phyloP scores from a whole-genome alignment of 2,329 filamentous ascomycete genomes.

The Cercospora brassicicola region DNA sequence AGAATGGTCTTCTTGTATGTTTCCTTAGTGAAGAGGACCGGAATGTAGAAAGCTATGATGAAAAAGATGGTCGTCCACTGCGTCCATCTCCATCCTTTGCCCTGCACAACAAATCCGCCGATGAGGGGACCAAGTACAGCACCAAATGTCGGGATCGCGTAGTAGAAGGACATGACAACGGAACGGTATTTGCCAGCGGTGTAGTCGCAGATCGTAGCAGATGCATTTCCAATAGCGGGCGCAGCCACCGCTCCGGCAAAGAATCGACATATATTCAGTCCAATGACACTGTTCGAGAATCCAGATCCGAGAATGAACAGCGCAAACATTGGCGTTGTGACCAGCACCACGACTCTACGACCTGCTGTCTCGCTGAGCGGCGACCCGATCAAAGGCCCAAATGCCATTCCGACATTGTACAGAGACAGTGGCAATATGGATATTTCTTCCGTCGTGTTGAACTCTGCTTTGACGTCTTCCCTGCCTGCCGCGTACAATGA shows the following conservation, averaged over 20 bases:
- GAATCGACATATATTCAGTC: slow-evolving; percentile 41
- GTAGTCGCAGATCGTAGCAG: slow-evolving; percentile 39
- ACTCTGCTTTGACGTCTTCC: slow-evolving; percentile 28
- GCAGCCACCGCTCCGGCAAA: slow-evolving; percentile 51
- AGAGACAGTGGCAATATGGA: slow-evolving; percentile 41
- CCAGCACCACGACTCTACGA: slow-evolving; percentile 40
- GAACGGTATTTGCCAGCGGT: slow-evolving; percentile 34
- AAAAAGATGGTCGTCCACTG: slow-evolving; percentile 39
- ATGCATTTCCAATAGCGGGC: slow-evolving; percentile 36
- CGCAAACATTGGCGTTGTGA: slow-evolving; percentile 40
- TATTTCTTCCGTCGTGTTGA: slow-evolving; percentile 34
- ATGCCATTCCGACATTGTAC: slow-evolving; percentile 42
- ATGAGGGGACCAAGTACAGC: slow-evolving; percentile 45
- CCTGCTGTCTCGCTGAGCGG: slow-evolving; percentile 43
- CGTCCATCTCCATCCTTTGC: slow-evolving; percentile 41
- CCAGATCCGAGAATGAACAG: slow-evolving; percentile 40
- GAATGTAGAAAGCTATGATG: slow-evolving; percentile 34
- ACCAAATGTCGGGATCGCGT: slow-evolving; percentile 33
- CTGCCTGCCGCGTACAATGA: slow-evolving; percentile 36
- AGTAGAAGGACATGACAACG: slow-evolving; percentile 34
- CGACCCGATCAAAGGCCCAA: slow-evolving; percentile 41
- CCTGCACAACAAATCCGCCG: slow-evolving; percentile 37
- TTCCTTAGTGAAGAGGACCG: slow-evolving; percentile 33
- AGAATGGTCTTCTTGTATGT: slow-evolving; percentile 41
- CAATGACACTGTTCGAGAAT: slow-evolving; percentile 28